Evolutionary conservation across 768 basidiomycete species (phyloP), one percentile per base, ranked within the genome.

Genomic region (Psilocybe cubensis): DNA sequence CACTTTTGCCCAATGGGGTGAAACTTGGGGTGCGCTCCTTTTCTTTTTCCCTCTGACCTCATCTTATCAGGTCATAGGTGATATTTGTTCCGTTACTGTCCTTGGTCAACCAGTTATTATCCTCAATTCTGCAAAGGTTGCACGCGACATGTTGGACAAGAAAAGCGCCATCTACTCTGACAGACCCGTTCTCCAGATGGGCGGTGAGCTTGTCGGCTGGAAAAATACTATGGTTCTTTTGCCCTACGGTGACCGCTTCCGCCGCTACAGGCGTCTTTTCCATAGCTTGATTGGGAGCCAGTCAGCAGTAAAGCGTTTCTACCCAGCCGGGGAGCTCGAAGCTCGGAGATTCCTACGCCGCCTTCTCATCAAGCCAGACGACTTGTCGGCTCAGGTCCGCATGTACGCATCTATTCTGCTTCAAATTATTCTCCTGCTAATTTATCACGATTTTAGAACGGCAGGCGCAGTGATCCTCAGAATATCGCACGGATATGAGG

Each of bases 161-260:
- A 86, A 86, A 63, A 85, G 84, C 58, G 75, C 82, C 24, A 78
- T 83, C 41, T 88, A 88, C 67, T 88, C 87, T 18, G 87, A 88
- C 62, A 82, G 87, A n/a, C 87, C 87, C 46, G 70, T 70, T 45
- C 67, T 80, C 12, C 76, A 78, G 55, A 80, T 83, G 82, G 82
- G 76, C 29, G 83, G 82, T 27, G 81, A 83, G 62, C 74, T 84
- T 20, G 76, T 81, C 27, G 83, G 83, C 38, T 84, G 83, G 83
- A 83, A 82, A 57, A 80, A 83, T 52, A 79, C 80, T 0, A 75
- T 83, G 24, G 82, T 79, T 20, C 75, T 84, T 43, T 67, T 83
- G n/a, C 81, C 79, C n/a, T 84, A 83, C 57, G 79, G 81, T 55
- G 80, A 83, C 63, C 79, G 82, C 45, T 81, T 83, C 63, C 80